Base-by-base conservation (phyloP, 2,329 filamentous ascomycete genomes). In the Colletotrichum siamense region DNA sequence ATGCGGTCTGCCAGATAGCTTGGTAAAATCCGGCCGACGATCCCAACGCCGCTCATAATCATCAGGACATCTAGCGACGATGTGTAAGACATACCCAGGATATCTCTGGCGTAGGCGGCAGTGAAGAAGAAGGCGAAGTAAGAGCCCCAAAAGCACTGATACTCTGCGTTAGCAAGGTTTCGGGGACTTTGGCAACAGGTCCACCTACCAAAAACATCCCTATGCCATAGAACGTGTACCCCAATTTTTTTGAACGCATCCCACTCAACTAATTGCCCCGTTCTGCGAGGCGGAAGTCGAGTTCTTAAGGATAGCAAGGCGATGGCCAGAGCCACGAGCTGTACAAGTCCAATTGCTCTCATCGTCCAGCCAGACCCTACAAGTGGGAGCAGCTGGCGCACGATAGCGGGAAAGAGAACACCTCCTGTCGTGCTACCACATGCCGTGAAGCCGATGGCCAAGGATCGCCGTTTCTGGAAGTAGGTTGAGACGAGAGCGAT, bases 401-500 rank as follows among this genome's bases (percentile, higher is more conserved):
- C 91, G 75, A 90, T 84, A 62, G 88, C 87, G 0, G 92, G 91
- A 79, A 91, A 93, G 16, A 92, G 81, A 10, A 78, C 34, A 3
- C 91, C 91, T 9, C 91, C 91, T 9, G 92, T 87, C 28, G 89
- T 90, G 64, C 88, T 90, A 9, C 93, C 93, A n/a, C 87, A 87
- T 0, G 92, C 91, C 1, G 89, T 87, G 26, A 94, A 82, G 15
- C 93, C 93, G 67, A 94, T 89, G 16, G 91, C 92, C 3, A 94
- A 83, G 0, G 89, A 88, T 57, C 91, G 87, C 75, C 87, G 89
- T 44, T 84, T 87, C 68, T 84, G 85, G 80, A 94, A 95, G 79
- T 95, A 95, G 8, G 93, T 93, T 2, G 92, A 90, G 3, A 95
- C 85, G 6, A 94, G 89, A 3, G 93, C 90, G 39, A 95, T 88